Conservation (phyloP, 2,329 filamentous ascomycete species). For the Fusarium sp. region DNA sequence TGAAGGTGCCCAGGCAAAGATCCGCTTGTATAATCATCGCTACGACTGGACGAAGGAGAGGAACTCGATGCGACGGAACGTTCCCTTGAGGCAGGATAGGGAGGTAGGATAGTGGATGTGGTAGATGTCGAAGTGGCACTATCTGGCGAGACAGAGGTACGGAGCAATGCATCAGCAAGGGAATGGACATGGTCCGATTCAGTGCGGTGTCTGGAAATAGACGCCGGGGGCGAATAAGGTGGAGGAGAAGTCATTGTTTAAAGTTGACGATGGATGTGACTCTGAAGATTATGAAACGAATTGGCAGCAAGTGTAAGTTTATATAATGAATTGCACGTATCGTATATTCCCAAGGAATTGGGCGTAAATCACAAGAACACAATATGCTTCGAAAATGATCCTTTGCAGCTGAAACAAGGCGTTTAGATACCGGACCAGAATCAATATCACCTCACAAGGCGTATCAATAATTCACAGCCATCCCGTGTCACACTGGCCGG, state of each 20-base stretch:
- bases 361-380: not conserved
- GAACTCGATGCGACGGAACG: not conserved
- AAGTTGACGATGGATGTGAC: not conserved
- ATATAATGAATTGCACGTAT: not conserved
- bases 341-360: not conserved
- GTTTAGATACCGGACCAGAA: not conserved
- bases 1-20: constrained; percentile 4
- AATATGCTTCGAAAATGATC: not conserved
- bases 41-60: not conserved
- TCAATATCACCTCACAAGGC: not conserved
- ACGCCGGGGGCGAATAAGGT: constrained; percentile 10
- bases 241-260: constrained; percentile 19
- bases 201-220: not conserved
- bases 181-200: not conserved
- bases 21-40: not conserved
- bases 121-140: constrained; percentile 4
- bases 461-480: not conserved
- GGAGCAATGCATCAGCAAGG: not conserved
- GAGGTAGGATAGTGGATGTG: constrained; percentile 7
- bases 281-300: not conserved
- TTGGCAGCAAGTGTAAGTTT: not conserved
- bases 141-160: not conserved
- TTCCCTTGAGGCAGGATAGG: constrained; percentile 9
- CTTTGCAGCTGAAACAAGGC: not conserved
- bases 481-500: not conserved